Evolutionary conservation across 2,329 filamentous ascomycete species (phyloP), one percentile per base, ranked within the genome.

Genomic region (Aspergillus candidus): DNA sequence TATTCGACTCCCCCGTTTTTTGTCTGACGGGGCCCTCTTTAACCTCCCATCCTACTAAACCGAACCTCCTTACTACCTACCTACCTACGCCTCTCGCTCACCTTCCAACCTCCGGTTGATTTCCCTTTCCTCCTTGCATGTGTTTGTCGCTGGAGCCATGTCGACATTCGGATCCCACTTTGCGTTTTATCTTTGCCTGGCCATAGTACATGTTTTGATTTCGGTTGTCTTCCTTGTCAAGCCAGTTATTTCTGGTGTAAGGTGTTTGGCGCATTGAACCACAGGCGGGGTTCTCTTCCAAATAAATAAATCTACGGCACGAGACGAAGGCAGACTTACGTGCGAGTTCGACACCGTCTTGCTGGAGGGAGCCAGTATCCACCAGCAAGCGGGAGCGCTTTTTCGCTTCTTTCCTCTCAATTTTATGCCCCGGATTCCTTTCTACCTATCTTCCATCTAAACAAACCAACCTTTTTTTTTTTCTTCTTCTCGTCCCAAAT

Each of bases 191-290:
- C 43, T 40, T 33, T 47, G 18, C 45, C 36, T 46, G 38, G 38
- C 40, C 40, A 40, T 43, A 43, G 46, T 30, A 33, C 37, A 33
- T 48, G 45, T 47, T 50, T 46, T 44, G 46, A 51, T 54, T 53
- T 52, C 49, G 55, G 52, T 47, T 53, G 43, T 50, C 22, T 50
- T 50, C 43, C 30, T 44, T 49, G 43, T 41, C 49, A 46, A 44
- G 46, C 49, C 50, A 51, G 48, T 41, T 48, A 27, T 46, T 34
- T 51, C 47, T 50, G 52, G 51, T 52, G 52, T 55, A 53, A 47
- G 55, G 54, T 56, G 52, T 55, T 55, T 47, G 55, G 55, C 50
- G 54, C 49, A 51, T 49, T 51, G 48, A 54, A 52, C 44, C 42
- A 49, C 36, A 33, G 43, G 48, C 38, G 44, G 47, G 51, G 36